These are phyloP conservation scores for Licmophora abbreviata DNA, from an alignment of 108 stramenopile genomes.

Conservation along the genomic window DNA sequence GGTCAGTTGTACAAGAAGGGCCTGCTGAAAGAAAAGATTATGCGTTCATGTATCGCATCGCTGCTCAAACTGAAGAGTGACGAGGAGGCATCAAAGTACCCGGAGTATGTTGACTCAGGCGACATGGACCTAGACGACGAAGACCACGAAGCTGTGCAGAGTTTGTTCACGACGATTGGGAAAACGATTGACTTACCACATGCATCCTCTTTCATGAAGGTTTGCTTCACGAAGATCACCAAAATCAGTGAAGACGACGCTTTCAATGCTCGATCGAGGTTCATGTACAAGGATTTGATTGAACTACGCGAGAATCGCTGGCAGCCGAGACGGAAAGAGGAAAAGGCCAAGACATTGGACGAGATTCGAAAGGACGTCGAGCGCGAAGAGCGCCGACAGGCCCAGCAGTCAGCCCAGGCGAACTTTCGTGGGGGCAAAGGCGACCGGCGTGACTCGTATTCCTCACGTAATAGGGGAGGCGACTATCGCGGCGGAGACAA, in stretches of 20 bases:
- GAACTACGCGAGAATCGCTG: slow-evolving; percentile 84
- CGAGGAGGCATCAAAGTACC: slow-evolving; percentile 49
- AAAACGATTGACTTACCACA: slow-evolving; percentile 60
- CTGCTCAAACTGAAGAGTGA: slow-evolving; percentile 79
- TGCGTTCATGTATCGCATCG: slow-evolving; percentile 79
- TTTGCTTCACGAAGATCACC: slow-evolving; percentile 66
- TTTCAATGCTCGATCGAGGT: slow-evolving; percentile 72
- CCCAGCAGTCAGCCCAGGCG: slow-evolving; percentile 45
- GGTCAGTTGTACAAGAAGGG: slow-evolving; percentile 95
- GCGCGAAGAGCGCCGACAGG: slow-evolving; percentile 58
- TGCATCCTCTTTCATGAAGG: slow-evolving; percentile 44
- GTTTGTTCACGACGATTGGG: slow-evolving; percentile 79
- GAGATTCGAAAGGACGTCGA: slow-evolving; percentile 84
- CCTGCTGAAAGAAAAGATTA: slow-evolving; percentile 90
- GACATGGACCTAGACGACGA: slow-evolving; percentile 76
- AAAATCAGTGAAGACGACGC: slow-evolving; percentile 41
- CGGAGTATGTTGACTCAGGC: slow-evolving; percentile 33
- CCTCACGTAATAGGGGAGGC: slow-evolving; percentile 6
- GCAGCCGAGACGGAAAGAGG: slow-evolving; percentile 83
- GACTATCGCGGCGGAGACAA: slow-evolving; percentile 11
- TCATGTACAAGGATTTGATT: slow-evolving; percentile 94
- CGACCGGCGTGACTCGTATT: slow-evolving; percentile 17
- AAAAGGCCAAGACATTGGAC: slow-evolving; percentile 89
- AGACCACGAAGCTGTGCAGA: slow-evolving; percentile 88
- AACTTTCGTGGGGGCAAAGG: slow-evolving; percentile 14